Percentiles rank a stretch among this genome's conserved stretches.
phyloP scores from a whole-genome alignment of 805 yeast species.

The Candida succiphila region DNA sequence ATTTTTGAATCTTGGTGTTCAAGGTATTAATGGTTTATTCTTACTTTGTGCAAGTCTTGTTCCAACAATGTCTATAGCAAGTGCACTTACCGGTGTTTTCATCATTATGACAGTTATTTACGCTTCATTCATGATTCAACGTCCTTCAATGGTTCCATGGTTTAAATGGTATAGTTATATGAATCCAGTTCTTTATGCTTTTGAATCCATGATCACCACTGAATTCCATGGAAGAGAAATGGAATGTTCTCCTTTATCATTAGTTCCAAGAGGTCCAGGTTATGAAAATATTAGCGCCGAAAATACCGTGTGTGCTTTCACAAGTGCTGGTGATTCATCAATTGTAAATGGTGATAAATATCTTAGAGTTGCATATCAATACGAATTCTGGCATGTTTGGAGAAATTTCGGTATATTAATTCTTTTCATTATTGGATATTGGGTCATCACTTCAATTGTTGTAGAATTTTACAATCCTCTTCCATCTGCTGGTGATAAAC shows the following conservation, averaged over 20 bases:
- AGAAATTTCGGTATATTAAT: conserved; percentile 58
- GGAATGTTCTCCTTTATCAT: conserved; percentile 30
- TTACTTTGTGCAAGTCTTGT: conserved; percentile 41
- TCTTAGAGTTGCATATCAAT: conserved; percentile 33
- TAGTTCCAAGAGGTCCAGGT: conserved; percentile 47
- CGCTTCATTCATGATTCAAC: conserved; percentile 59
- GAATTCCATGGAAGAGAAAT: conserved; percentile 48
- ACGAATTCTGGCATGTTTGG: conserved; percentile 58
- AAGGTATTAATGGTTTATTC: conserved; percentile 42
- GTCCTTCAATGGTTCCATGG: conserved; percentile 52
- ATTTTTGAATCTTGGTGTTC: conserved; percentile 28
- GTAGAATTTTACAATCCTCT: conserved; percentile 22
- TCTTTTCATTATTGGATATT: conserved; percentile 31
- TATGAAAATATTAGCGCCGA: conserved; percentile 30
- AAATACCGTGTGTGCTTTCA: conserved; percentile 40
- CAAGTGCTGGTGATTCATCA: conserved; percentile 42
- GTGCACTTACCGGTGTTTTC: conserved; percentile 46
- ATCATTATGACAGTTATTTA: conserved; percentile 43
- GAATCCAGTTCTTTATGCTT: conserved; percentile 38
- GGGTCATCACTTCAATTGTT: conserved; percentile 17
- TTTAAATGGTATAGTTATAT: conserved; percentile 45
- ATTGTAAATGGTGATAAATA: conserved; percentile 45
- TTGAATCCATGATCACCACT: conserved; percentile 44
- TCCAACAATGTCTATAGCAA: conserved; percentile 44
- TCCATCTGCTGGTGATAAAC: conserved; percentile 22